Conservation (phyloP, 306 rosid genomes). For the Quercus ilex region DNA sequence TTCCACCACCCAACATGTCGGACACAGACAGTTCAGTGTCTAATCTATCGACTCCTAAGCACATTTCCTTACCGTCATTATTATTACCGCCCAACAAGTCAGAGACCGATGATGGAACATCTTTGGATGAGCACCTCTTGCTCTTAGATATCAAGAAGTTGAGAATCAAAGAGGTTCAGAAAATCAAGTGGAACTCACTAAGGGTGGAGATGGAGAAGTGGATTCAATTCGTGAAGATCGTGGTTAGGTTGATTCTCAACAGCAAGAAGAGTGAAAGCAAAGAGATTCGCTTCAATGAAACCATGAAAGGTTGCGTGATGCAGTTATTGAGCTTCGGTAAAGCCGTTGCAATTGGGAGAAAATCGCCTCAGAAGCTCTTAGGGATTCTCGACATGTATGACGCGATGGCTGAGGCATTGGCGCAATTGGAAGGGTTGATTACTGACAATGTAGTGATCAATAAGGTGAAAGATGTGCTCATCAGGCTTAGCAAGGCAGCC, state of each 20-base stretch:
- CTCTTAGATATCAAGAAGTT: constrained; percentile 74
- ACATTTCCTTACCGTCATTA: too few relatives aligned
- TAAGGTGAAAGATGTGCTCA: constrained; percentile 66
- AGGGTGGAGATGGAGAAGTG: constrained; percentile 95
- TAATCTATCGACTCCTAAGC: too few relatives aligned
- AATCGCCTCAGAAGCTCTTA: constrained; percentile 87
- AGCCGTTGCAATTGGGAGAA: constrained; percentile 70
- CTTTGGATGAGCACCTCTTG: constrained; percentile 72
- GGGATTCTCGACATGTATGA: constrained; percentile 93
- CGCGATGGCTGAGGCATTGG: constrained; percentile 55
- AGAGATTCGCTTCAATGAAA: constrained; percentile 71
- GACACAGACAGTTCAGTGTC: too few relatives aligned
- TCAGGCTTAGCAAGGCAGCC: constrained; percentile 67
- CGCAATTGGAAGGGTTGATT: constrained; percentile 61
- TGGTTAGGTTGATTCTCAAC: constrained; percentile 52
- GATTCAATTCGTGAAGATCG: constrained; percentile 80
- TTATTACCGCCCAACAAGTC: too few relatives aligned
- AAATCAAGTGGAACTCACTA: constrained; percentile 62
- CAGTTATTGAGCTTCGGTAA: constrained; percentile 50
- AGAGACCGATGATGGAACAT: too few relatives aligned
- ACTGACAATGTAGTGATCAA: constrained; percentile 47
- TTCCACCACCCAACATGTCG: too few relatives aligned
- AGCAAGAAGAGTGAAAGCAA: constrained; percentile 68
- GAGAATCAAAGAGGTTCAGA: constrained; percentile 95
- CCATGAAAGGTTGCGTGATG: constrained; percentile 60